These are phyloP conservation scores for Mycena sp. DNA, from an alignment of 1,284 basidiomycete species.

Conservation along the genomic window DNA sequence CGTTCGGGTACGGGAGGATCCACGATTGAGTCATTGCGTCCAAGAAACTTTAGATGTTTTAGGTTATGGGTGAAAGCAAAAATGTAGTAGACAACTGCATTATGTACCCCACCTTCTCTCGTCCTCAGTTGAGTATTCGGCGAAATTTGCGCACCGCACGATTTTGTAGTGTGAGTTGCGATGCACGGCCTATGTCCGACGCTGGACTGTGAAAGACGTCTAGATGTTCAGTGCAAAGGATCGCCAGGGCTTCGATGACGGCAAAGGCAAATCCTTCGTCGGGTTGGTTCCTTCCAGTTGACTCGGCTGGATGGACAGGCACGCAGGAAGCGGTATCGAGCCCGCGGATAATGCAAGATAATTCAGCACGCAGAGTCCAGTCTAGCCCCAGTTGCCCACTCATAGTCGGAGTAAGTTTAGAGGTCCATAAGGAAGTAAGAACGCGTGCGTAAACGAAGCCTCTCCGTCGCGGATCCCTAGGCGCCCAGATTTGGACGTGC, in stretches of 20 bases:
- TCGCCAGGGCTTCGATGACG: conserved; percentile 10
- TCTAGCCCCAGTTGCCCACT: too few species aligned
- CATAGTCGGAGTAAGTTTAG: too few species aligned
- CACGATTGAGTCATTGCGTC: conserved; percentile 18
- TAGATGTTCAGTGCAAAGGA: conserved; percentile 5
- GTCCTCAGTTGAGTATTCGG: background rate
- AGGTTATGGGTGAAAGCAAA: conserved; percentile 16
- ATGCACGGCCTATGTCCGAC: conserved; percentile 10
- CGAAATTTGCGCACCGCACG: background rate
- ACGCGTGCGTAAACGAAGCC: too few species aligned
- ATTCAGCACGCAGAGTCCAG: too few species aligned
- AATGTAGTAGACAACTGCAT: conserved; percentile 4
- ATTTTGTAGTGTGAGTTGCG: background rate
- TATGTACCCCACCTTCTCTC: conserved; percentile 3
- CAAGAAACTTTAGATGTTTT: conserved; percentile 28
- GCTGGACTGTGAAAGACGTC: background rate
- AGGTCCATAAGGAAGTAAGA: too few species aligned
- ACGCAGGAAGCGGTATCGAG: too few species aligned
- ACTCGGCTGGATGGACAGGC: too few species aligned
- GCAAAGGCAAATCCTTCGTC: background rate
- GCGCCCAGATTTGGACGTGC: too few species aligned
- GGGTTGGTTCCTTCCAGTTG: too few species aligned
- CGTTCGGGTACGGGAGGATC: conserved; percentile 8
- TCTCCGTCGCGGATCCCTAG: too few species aligned
- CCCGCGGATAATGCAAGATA: too few species aligned